phyloP scores from a whole-genome alignment of 495 filamentous ascomycete species.

The Lasiosphaeriaceae sp. region DNA sequence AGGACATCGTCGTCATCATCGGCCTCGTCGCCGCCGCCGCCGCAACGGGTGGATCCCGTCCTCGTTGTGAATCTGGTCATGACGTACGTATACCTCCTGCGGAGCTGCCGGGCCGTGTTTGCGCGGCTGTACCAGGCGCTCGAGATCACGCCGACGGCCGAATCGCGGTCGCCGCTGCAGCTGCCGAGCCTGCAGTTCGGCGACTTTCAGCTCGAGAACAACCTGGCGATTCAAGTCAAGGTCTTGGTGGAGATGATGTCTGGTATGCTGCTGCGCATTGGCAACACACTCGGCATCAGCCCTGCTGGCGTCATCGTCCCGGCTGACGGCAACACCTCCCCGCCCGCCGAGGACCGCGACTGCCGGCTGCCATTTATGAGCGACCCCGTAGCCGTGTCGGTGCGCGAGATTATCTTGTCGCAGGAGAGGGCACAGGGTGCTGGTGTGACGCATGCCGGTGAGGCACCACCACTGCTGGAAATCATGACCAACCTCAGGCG shows the following conservation, averaged over 20 bases:
- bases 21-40: neutral
- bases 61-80: conserved; percentile 10
- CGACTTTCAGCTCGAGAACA: conserved; percentile 12
- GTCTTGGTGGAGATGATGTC: conserved; percentile 7
- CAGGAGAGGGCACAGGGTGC: conserved; percentile 10
- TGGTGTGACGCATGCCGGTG: neutral
- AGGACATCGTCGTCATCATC: neutral
- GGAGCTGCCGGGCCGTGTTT: conserved; percentile 9
- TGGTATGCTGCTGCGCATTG: conserved; percentile 10
- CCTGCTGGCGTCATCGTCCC: no score
- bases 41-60: conserved; percentile 1
- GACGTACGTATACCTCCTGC: conserved; percentile 9
- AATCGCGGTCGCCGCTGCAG: neutral
- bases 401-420: conserved; percentile 9
- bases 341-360: neutral
- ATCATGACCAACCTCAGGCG: conserved; percentile 5
- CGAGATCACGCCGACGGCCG: conserved; percentile 2
- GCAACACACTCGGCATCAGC: conserved; percentile 9
- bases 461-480: conserved; percentile 1
- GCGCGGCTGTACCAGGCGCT: conserved; percentile 2
- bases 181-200: conserved; percentile 10
- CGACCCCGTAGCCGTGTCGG: conserved; percentile 9
- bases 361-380: conserved; percentile 2
- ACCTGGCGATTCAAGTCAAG: conserved; percentile 10
- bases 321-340: neutral